Evolutionary conservation across 1,139 yeast species (phyloP), one percentile per base, ranked within the genome.

Genomic region (Yamadazyma songkhlaensis): DNA sequence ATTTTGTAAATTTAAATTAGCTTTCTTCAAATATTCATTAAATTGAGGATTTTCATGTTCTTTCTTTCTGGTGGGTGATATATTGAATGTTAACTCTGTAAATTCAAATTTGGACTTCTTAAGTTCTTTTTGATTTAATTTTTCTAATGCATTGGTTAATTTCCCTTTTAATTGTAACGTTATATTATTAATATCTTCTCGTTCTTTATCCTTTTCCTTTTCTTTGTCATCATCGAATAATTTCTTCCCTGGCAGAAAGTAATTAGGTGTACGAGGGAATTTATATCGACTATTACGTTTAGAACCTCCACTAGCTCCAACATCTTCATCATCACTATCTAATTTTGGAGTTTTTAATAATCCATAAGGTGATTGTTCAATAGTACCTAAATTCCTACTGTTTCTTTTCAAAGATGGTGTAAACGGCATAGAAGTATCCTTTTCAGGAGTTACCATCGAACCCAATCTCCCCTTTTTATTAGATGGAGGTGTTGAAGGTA

Each of bases 361-460:
- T 38, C 46, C 56, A 36, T 64, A 71, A 0, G 72, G 72, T 8
- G 37, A 33, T 4, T 29, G 32, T 17, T 32, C 26, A 7, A 65
- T 57, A 45, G 58, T 57, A 37, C 54, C 51, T 31, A 49, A 43
- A 9, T 63, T 67, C 2, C 64, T 54, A 42, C 53, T 62, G 30
- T 60, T 51, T 14, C 75, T 45, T 42, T 70, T 70, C 41, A 62
- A 49, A 3, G 71, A 60, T 3, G 76, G 76, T 4, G 72, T 62
- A 40, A 62, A 62, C 31, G 74, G 74, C 24, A 68, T 46, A 20
- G 53, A 12, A 35, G 33, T 12, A 42, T 27, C 40, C 15, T 54
- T 10, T 23, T 65, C 72, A 1, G 72, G 72, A 4, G 72, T 66
- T 30, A 65, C 45, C 37, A 55, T 57, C 20, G 13, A 15, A 22